Base-by-base conservation (phyloP, 129 eudicot genomes). In the Arctium minus region DNA sequence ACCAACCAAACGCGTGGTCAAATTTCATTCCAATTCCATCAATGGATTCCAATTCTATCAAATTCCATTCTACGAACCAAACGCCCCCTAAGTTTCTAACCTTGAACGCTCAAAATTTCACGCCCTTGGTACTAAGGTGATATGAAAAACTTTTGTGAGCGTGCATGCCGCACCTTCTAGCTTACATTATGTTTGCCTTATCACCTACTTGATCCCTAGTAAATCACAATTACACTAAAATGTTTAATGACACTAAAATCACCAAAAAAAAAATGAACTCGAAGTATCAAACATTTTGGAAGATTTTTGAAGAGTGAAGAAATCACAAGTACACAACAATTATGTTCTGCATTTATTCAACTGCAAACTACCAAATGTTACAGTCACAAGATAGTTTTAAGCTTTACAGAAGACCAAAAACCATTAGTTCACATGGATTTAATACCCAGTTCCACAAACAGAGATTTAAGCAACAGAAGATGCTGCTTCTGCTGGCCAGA, bases 401-500 rank as follows among this genome's bases (percentile, higher is more conserved):
- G 70, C 22, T 84, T 84, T 84, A 84, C 87, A 84, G 27, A 32
- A 84, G 65, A 56, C 64, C 84, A 67, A 7, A 50, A 27, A 56
- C 8, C 62, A 81, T 35, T 5, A 37, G 50, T 13, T 13, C 36
- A 84, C 83, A 84, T 17, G 42, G 36, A 22, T 78, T 33, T 17
- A 73, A 62, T 42, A 78, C 37, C 70, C 46, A 33, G 65, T 79
- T 73, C 77, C 74, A 73, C 11, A 65, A 84, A 22, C 71, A 74
- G 27, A 22, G n/a, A 79, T 79, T 60, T 48, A 84, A 65, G 87
- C 87, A 75, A 75, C 83, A 68, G 74, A 60, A 70, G 87, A 75
- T 10, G 84, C 77, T 42, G 80, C 79, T 73, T 84, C 93, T 12
- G 87, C 89, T 68, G 88, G 92, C 98, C 98, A 95, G 85, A 87